A percentile compares a stretch with the other conserved stretches of the same genome.
These are phyloP conservation scores for Westerdykella aurantiaca DNA, from an alignment of 2,329 filamentous ascomycete genomes.

Conservation along the genomic window DNA sequence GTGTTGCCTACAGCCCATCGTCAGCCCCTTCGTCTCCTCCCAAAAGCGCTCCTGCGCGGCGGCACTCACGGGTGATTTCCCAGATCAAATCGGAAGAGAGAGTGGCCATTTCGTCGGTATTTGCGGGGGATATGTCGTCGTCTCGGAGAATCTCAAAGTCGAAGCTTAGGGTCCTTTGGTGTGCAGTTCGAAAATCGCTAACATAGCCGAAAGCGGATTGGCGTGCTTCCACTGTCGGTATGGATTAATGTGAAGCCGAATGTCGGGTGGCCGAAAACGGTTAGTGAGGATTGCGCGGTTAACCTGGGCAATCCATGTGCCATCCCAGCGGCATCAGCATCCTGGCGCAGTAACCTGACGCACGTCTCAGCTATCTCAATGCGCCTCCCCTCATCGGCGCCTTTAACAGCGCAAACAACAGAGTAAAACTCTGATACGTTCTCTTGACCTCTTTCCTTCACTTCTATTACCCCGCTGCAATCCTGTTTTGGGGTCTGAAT, in stretches of 20 bases:
- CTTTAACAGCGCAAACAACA: no score
- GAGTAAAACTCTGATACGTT: not conserved
- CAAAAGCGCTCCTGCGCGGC: not conserved
- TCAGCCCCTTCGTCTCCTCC: not conserved
- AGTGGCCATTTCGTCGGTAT: constrained; percentile 48
- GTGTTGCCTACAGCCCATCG: constrained; percentile 58
- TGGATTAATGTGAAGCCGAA: constrained; percentile 20
- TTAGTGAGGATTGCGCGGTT: not conserved
- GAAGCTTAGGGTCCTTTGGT: not conserved
- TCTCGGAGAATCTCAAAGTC: constrained; percentile 1
- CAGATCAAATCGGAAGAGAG: constrained; percentile 89
- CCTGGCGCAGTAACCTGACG: no score
- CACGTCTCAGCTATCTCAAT: no score
- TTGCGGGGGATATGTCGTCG: constrained; percentile 22
- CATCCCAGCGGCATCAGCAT: no score
- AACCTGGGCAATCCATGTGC: no score
- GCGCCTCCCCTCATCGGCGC: no score
- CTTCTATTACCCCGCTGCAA: not conserved
- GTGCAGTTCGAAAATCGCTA: constrained; percentile 20
- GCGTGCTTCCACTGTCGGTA: constrained; percentile 9
- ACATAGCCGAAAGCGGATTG: constrained; percentile 20
- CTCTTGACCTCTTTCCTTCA: not conserved
- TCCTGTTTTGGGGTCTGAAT: not conserved
- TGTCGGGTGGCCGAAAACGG: not conserved
- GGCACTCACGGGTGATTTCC: constrained; percentile 84